Percentiles rank a stretch among this genome's conserved stretches.
Evolutionary conservation across 2,329 filamentous ascomycete genomes (phyloP).

Genomic region (Trichophyton simii): DNA sequence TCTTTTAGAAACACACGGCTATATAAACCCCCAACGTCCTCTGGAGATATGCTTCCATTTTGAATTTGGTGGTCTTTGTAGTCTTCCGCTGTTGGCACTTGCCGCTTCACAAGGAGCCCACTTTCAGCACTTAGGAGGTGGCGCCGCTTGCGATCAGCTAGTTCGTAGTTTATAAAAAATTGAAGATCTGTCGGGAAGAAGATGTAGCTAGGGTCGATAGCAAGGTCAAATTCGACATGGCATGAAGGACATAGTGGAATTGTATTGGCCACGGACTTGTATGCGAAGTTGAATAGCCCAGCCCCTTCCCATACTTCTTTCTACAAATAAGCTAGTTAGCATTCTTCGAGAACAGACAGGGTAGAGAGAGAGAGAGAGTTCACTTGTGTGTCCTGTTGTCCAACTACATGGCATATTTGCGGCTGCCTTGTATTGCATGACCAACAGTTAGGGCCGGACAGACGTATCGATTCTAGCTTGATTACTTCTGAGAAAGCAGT

Average conservation of each 20-base stretch:
- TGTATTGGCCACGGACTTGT: not conserved
- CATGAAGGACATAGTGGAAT: not conserved
- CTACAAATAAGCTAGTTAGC: not conserved
- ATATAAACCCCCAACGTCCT: too few relatives aligned
- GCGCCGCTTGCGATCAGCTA: too few relatives aligned
- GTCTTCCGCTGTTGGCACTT: too few relatives aligned
- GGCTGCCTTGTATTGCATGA: not conserved
- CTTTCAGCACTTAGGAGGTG: too few relatives aligned
- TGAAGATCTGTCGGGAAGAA: too few relatives aligned
- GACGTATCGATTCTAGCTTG: not conserved
- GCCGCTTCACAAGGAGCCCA: too few relatives aligned
- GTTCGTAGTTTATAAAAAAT: too few relatives aligned
- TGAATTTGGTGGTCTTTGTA: too few relatives aligned
- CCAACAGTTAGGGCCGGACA: slow-evolving; percentile 1
- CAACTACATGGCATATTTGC: not conserved
- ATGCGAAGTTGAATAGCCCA: slow-evolving; percentile 1
- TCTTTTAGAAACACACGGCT: too few relatives aligned
- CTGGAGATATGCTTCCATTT: too few relatives aligned
- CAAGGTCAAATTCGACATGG: too few relatives aligned
- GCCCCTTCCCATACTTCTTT: not conserved
- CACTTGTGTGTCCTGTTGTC: not conserved
- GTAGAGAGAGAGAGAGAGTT: not conserved
- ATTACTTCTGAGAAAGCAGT: not conserved
- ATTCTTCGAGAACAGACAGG: not conserved
- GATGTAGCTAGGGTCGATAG: too few relatives aligned